Evolutionary conservation across 495 filamentous ascomycete genomes (phyloP).

Genomic region (Aspergillus carlsbadensis): DNA sequence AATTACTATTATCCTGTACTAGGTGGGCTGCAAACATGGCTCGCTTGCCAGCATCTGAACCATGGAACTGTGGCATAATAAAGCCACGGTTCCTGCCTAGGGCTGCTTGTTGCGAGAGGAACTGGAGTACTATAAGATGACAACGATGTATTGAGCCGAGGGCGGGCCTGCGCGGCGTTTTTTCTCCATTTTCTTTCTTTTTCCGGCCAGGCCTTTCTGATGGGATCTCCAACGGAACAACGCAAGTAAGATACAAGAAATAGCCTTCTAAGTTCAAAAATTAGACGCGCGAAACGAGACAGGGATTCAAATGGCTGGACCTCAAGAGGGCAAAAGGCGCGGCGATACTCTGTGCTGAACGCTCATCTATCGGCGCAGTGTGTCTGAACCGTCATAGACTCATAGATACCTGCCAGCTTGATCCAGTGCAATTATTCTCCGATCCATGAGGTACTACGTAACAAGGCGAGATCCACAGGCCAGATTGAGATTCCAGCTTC

Average conservation of each 20-base stretch:
- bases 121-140: constrained; percentile 5
- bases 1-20: too few relatives aligned
- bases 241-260: background rate
- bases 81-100: constrained; percentile 11
- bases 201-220: background rate
- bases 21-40: background rate
- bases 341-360: too few relatives aligned
- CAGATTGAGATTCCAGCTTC: constrained; percentile 8
- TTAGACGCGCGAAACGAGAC: too few relatives aligned
- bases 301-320: too few relatives aligned
- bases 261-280: too few relatives aligned
- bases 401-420: constrained; percentile 18
- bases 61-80: background rate
- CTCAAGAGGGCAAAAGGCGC: too few relatives aligned
- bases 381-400: background rate
- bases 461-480: constrained; percentile 11
- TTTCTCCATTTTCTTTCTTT: constrained; percentile 1
- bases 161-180: background rate
- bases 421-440: constrained; percentile 19
- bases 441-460: constrained; percentile 18
- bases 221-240: background rate
- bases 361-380: too few relatives aligned
- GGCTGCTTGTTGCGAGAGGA: constrained; percentile 13
- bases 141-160: background rate
- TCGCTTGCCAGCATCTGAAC: constrained; percentile 1